Evolutionary conservation across 805 yeast genomes (phyloP), one percentile per base, ranked within the genome.

Genomic region (Candida broadrunensis): DNA sequence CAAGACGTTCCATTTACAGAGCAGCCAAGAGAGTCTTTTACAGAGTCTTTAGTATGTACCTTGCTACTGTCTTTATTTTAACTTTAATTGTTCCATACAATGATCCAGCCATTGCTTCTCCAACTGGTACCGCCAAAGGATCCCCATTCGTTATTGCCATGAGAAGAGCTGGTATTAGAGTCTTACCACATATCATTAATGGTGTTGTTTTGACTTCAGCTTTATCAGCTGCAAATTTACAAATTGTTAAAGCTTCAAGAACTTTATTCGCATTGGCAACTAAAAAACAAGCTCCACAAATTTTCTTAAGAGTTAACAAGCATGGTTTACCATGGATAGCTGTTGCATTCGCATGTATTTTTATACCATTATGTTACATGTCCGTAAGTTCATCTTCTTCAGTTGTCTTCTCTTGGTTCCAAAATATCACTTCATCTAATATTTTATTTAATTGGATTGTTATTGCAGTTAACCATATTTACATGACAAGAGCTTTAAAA

Each of bases 71-170:
- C 11, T 64, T 64, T 40, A 56, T 58, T 26, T 50, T 67, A 21
- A 59, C 66, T 12, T 46, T 66, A 47, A 58, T 66, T 45, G 60
- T 65, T 30, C 50, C 70, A 12, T 55, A 57, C 23, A 53, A 61
- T 35, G 61, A 66, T 41, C 33, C 45, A 19, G 30, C 18, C 12
- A 44, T 63, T 45, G 50, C 62, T 38, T 38, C 60, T 41, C 55
- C 56, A 37, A 47, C 55, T 41, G 55, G 69, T 7, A 51, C 45
- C 50, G 61, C 66, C 19, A 31, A 51, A 25, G 61, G 68, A 9
- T 67, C 73, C 9, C 72, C 73, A 12, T 69, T 66, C 41, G 73
- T 69, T 13, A 54, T 69, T 44, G 72, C 70, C 8, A 62, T 67
- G 46, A 48, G 54, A 36, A 46, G 55, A 31, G 63, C 62, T 11